phyloP scores from a whole-genome alignment of 1,139 yeast species.

The Hyphopichia khmerensis region DNA sequence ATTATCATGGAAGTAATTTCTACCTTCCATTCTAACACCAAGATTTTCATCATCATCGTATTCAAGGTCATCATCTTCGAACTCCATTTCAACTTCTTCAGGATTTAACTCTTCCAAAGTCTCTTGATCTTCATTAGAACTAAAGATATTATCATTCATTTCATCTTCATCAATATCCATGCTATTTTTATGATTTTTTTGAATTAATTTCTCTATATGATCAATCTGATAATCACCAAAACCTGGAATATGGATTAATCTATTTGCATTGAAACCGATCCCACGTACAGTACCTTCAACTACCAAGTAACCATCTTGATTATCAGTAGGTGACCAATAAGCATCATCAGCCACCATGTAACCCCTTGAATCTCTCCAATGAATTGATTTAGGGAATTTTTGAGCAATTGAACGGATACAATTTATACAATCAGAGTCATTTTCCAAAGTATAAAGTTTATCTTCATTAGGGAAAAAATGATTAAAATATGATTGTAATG shows the following conservation, averaged over 20 bases:
- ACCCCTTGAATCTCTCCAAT: conserved; percentile 92
- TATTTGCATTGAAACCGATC: conserved; percentile 71
- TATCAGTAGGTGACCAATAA: conserved; percentile 34
- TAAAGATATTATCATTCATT: conserved; percentile 20
- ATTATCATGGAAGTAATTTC: conserved; percentile 54
- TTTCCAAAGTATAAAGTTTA: conserved; percentile 70
- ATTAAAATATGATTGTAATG: conserved; percentile 75
- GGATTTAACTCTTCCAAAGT: conserved; percentile 67
- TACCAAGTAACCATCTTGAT: conserved; percentile 38
- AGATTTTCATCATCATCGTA: conserved; percentile 46
- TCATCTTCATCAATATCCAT: conserved; percentile 28
- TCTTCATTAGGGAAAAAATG: conserved; percentile 92
- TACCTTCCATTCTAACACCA: conserved; percentile 74
- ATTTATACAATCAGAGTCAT: conserved; percentile 63
- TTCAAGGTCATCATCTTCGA: conserved; percentile 42
- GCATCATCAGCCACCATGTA: conserved; percentile 75
- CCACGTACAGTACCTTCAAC: conserved; percentile 90
- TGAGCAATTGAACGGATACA: conserved; percentile 79
- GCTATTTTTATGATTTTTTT: conserved; percentile 2
- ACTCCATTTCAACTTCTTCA: conserved; percentile 47
- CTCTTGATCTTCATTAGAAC: conserved; percentile 60
- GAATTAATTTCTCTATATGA: conserved; percentile 52
- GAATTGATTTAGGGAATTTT: conserved; percentile 77
- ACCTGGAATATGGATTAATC: conserved; percentile 83
- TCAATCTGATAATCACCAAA: conserved; percentile 85